These are phyloP conservation scores for Apocynum venetum DNA, from an alignment of 257 asterid species.

Conservation along the genomic window DNA sequence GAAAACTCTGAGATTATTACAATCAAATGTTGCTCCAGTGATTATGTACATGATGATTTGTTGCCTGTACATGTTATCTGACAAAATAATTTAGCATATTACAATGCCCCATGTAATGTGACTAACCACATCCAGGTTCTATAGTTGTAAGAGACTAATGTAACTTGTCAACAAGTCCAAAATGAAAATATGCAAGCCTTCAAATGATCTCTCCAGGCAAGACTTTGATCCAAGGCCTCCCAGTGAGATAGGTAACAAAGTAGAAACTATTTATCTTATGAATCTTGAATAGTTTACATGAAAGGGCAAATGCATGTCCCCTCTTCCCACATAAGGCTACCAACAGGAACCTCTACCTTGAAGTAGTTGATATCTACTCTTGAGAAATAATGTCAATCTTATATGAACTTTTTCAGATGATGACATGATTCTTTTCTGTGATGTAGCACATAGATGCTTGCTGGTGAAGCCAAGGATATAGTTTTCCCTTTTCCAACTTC, in stretches of 20 bases:
- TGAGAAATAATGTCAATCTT: slow-evolving; percentile 10
- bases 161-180: background rate
- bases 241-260: slow-evolving; percentile 12
- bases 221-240: background rate
- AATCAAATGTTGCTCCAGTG: background rate
- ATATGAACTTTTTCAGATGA: background rate
- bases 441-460: background rate
- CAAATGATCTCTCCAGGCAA: slow-evolving; percentile 10
- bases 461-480: slow-evolving; percentile 9
- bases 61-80: background rate
- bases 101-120: background rate
- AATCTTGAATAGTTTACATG: slow-evolving; percentile 2
- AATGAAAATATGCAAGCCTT: background rate
- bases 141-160: slow-evolving; percentile 1
- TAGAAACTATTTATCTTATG: slow-evolving; percentile 6
- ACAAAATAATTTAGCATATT: background rate
- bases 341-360: slow-evolving; percentile 5
- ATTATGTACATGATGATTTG: slow-evolving; percentile 15
- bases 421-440: background rate
- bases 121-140: background rate
- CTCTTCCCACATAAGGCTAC: slow-evolving; percentile 10
- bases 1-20: slow-evolving; percentile 11
- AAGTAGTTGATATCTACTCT: slow-evolving; percentile 6
- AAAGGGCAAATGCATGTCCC: slow-evolving; percentile 11
- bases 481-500: slow-evolving; percentile 5